Evolutionary conservation across 768 basidiomycete genomes (phyloP).

Genomic region (Candolleomyces eurysporus): DNA sequence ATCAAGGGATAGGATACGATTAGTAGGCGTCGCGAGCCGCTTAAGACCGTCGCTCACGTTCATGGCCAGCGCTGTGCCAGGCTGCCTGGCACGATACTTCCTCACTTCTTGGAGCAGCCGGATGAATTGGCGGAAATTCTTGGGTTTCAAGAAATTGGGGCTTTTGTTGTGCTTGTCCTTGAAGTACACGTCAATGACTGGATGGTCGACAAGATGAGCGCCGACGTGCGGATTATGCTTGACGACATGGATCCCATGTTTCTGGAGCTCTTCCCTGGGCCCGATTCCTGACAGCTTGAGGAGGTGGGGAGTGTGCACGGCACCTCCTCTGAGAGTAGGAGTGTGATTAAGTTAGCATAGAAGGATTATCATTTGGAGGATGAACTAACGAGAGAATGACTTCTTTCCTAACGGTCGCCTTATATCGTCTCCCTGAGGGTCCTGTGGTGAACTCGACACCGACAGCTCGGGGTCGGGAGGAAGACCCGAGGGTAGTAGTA

Average conservation of each 20-base stretch:
- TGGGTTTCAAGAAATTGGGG: conserved; percentile 38
- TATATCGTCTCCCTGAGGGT: conserved; percentile 36
- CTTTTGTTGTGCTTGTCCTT: conserved; percentile 49
- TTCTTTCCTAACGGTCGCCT: conserved; percentile 52
- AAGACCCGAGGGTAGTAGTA: conserved; percentile 15
- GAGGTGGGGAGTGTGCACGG: conserved; percentile 61
- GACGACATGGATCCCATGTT: conserved; percentile 53
- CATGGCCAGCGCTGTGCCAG: conserved; percentile 47
- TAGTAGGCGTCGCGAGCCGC: background rate
- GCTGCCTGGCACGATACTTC: conserved; percentile 43
- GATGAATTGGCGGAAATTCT: conserved; percentile 21
- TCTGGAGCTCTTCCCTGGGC: conserved; percentile 54
- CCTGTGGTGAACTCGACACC: conserved; percentile 59
- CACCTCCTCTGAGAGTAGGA: conserved; percentile 19
- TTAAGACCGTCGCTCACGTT: conserved; percentile 41
- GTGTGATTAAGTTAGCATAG: background rate
- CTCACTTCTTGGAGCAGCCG: conserved; percentile 29
- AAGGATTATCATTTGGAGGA: background rate
- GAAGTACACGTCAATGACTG: conserved; percentile 51
- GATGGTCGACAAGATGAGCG: conserved; percentile 72
- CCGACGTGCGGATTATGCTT: conserved; percentile 75
- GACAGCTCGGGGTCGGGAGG: conserved; percentile 43
- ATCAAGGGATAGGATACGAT: background rate
- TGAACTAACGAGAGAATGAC: conserved; percentile 57
- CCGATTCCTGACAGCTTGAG: conserved; percentile 81